These are phyloP conservation scores for Mucor circinelloides DNA, from an alignment of 371 early-diverging fungal species.

Conservation along the genomic window DNA sequence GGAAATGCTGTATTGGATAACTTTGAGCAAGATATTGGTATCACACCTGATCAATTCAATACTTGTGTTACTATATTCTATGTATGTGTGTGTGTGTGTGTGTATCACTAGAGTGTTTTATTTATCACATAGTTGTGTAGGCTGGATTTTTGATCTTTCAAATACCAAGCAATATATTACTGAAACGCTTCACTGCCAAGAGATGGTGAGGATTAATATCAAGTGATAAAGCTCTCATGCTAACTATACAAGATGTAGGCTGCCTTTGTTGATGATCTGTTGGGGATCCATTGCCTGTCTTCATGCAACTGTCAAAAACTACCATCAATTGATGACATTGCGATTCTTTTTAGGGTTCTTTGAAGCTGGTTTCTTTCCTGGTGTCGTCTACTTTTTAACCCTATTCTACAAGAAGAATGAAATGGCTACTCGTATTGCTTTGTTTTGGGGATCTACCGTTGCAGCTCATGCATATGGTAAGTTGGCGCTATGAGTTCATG, in stretches of 20 bases:
- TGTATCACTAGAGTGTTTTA: neutral
- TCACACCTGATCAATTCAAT: conserved; percentile 52
- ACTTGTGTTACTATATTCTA: conserved; percentile 51
- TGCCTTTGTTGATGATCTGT: conserved; percentile 43
- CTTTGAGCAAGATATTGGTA: conserved; percentile 49
- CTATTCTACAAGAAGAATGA: conserved; percentile 50
- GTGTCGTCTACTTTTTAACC: conserved; percentile 47
- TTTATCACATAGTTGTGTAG: conserved; percentile 9
- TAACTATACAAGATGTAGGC: too few relatives aligned
- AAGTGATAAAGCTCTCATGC: too few relatives aligned
- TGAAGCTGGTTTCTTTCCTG: conserved; percentile 53
- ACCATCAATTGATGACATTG: conserved; percentile 29
- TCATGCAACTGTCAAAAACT: conserved; percentile 38
- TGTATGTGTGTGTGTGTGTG: conserved; percentile 5
- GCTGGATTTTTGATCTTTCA: conserved; percentile 49
- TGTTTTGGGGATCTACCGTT: conserved; percentile 51
- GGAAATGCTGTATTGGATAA: conserved; percentile 54
- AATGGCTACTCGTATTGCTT: conserved; percentile 53
- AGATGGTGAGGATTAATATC: conserved; percentile 33
- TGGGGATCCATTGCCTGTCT: conserved; percentile 47
- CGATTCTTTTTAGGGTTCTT: conserved; percentile 50
- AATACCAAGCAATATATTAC: conserved; percentile 50
- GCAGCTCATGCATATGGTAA: conserved; percentile 52
- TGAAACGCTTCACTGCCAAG: conserved; percentile 43
- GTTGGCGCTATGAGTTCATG: neutral